These are phyloP conservation scores for Saksenaea oblongispora DNA, from an alignment of 371 early-diverging fungal species.

Conservation along the genomic window DNA sequence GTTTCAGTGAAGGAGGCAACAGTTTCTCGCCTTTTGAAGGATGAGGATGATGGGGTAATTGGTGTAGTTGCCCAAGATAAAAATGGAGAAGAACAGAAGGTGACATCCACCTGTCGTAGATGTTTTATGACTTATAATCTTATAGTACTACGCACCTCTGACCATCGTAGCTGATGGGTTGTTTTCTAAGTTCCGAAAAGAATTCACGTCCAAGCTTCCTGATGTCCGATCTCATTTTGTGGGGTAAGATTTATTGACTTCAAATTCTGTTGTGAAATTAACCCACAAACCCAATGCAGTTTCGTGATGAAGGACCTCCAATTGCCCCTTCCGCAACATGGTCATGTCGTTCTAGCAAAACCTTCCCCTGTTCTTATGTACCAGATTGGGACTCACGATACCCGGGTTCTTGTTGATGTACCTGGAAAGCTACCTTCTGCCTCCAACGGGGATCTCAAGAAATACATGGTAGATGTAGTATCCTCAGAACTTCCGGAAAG, in stretches of 20 bases:
- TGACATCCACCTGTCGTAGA: slow-evolving; percentile 1
- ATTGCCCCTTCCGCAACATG: slow-evolving; percentile 85
- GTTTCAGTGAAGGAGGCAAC: slow-evolving; percentile 77
- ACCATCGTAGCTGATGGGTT: slow-evolving; percentile 68
- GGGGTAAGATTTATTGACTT: slow-evolving; percentile 47
- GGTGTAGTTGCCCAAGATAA: slow-evolving; percentile 48
- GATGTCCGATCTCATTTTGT: slow-evolving; percentile 76
- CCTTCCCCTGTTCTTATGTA: slow-evolving; percentile 91
- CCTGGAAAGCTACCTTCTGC: slow-evolving; percentile 86
- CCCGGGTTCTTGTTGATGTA: slow-evolving; percentile 90
- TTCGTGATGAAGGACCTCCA: slow-evolving; percentile 66
- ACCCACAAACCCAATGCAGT: slow-evolving; percentile 19
- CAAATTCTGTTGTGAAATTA: not conserved
- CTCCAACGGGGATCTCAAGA: slow-evolving; percentile 63
- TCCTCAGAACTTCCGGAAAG: slow-evolving; percentile 71
- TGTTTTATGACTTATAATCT: not conserved
- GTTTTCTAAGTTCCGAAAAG: slow-evolving; percentile 91
- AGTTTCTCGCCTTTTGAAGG: slow-evolving; percentile 57
- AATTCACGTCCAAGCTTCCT: slow-evolving; percentile 57
- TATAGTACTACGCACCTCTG: slow-evolving; percentile 65
- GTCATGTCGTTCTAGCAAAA: slow-evolving; percentile 86
- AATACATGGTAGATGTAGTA: slow-evolving; percentile 64
- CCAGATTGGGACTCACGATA: slow-evolving; percentile 87
- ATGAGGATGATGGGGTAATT: slow-evolving; percentile 46
- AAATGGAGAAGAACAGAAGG: slow-evolving; percentile 26